phyloP scores from a whole-genome alignment of 768 basidiomycete genomes.

The Phanerodontia chrysosporium region DNA sequence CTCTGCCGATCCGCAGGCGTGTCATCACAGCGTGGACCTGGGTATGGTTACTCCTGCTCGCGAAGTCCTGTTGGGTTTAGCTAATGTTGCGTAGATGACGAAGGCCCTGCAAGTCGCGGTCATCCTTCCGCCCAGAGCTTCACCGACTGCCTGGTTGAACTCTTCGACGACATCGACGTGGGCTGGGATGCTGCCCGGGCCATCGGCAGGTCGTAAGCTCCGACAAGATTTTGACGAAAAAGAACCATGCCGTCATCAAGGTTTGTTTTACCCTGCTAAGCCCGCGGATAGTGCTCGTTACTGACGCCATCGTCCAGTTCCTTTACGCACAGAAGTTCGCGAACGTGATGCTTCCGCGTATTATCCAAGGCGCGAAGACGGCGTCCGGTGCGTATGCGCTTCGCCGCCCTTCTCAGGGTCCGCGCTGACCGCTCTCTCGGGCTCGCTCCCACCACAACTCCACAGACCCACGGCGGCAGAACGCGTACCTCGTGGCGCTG shows the following conservation, averaged over 20 bases:
- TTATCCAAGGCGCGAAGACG: conserved; percentile 64
- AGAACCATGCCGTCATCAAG: conserved; percentile 73
- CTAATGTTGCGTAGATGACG: conserved; percentile 48
- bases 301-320: conserved; percentile 39
- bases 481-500: conserved; percentile 77
- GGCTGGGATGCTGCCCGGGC: conserved; percentile 73
- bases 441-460: background rate
- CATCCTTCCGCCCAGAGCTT: conserved; percentile 55
- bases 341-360: conserved; percentile 62
- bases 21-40: conserved; percentile 64
- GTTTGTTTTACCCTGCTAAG: conserved; percentile 33
- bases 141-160: conserved; percentile 60
- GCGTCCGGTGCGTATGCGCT: conserved; percentile 36
- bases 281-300: background rate
- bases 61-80: background rate
- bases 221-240: conserved; percentile 68
- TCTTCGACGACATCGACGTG: conserved; percentile 63
- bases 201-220: conserved; percentile 62
- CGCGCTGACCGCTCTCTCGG: conserved; percentile 17
- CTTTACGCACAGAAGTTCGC: conserved; percentile 76
- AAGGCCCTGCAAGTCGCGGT: conserved; percentile 78
- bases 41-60: conserved; percentile 39
- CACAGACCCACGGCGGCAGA: conserved; percentile 50
- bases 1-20: conserved; percentile 39
- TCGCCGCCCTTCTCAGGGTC: background rate